Percentiles rank a stretch among this genome's conserved stretches.
phyloP scores from a whole-genome alignment of 2,329 filamentous ascomycete species.

The Sclerotinia subarctica region DNA sequence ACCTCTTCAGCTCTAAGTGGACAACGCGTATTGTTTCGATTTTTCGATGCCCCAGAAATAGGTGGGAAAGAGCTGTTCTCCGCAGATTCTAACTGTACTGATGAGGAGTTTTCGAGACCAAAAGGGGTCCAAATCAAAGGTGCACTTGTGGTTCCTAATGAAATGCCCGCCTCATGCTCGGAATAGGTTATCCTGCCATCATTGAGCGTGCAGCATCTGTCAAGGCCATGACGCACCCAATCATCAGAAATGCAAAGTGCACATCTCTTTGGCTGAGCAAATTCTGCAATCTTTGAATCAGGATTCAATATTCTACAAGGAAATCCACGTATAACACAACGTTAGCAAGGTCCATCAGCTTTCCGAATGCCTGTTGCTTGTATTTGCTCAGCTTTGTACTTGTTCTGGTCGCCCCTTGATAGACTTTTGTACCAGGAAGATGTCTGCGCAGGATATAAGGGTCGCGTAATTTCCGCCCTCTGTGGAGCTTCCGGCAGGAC shows the following conservation, averaged over 20 bases:
- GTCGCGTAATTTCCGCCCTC: neutral
- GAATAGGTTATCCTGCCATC: neutral
- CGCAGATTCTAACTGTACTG: neutral
- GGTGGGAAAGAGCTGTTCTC: neutral
- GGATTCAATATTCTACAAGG: neutral
- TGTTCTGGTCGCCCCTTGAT: neutral
- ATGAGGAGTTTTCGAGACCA: neutral
- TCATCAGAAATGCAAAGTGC: neutral
- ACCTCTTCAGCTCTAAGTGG: neutral
- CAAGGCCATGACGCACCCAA: neutral
- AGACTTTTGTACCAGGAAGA: neutral
- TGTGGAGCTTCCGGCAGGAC: too few relatives aligned
- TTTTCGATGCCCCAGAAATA: neutral
- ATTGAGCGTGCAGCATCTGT: neutral
- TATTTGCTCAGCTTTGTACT: neutral
- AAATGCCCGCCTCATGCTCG: neutral
- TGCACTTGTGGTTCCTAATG: neutral
- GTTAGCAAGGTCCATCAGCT: neutral
- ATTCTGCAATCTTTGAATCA: neutral
- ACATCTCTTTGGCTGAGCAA: neutral
- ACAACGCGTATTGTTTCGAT: too few relatives aligned
- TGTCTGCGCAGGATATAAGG: neutral
- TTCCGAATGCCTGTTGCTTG: neutral
- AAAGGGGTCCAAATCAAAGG: neutral
- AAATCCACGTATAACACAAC: neutral